Base-by-base conservation (phyloP, 768 basidiomycete species). In the Xerocomellus dryophilus region DNA sequence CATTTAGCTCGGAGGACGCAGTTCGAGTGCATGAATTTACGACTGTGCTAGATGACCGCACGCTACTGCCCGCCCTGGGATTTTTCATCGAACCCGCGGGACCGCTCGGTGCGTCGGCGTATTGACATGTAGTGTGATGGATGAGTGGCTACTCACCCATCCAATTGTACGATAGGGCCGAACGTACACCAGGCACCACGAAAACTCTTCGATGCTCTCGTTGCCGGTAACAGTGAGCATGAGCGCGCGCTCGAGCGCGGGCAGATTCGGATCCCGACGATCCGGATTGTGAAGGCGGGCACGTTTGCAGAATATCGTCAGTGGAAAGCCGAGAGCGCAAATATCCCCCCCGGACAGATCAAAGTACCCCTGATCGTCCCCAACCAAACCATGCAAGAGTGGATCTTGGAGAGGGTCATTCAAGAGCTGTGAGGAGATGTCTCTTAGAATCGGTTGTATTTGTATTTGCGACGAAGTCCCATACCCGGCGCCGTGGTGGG, bases 231-330 rank as follows among this genome's bases (percentile, higher is more conserved):
- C 14, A 0, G 10, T 2, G 44, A 45, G 14, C 40, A 53, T 25
- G 25, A 45, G 21, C 17, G 10, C 20, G 54, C 41, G 11, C 31
- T 53, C 2, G 43, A 57, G 4, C n/a, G 12, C 2, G 55, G 49
- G 2, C 27, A 35, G 14, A 23, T 51, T 6, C 32, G 56, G 5
- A 46, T 57, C 2, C 64, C 64, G 5, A 63, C 61, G 18, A 54
- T 66, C 42, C 61, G 61, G 7, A 42, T 65, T 5, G 46, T 66
- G n/a, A 46, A 59, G 17, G 15, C 38, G 3, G 58, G 64, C 5
- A 59, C 55, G 15, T 63, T 65, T 17, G 20, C 35, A 7, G 61
- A 53, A 15, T 63, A 56, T 39, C 52, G 58, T 40, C 44, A 17
- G 27, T 57, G 51, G 53, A 61, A 34, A 41, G 40, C 29, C 20